phyloP scores from a whole-genome alignment of 805 yeast species.

The Ogataea dorogensis region DNA sequence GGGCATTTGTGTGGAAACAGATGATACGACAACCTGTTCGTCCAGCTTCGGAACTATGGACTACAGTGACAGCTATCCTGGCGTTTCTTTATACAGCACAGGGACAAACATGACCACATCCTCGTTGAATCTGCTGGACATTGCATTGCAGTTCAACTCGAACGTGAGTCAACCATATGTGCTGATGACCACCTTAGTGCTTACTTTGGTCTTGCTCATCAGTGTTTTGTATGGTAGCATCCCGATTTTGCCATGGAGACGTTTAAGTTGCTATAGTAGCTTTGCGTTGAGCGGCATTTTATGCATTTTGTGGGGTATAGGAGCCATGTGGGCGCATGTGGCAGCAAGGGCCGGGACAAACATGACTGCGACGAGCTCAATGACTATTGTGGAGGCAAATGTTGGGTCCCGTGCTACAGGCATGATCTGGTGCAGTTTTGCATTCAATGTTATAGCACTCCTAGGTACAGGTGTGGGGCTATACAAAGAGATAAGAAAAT shows the following conservation, averaged over 20 bases:
- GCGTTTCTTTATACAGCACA: slow-evolving; percentile 36
- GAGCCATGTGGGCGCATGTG: slow-evolving; percentile 62
- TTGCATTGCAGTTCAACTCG: slow-evolving; percentile 46
- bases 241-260: slow-evolving; percentile 49
- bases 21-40: slow-evolving; percentile 37
- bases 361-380: slow-evolving; percentile 49
- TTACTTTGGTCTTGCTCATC: slow-evolving; percentile 42
- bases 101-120: slow-evolving; percentile 33
- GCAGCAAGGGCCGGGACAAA: slow-evolving; percentile 45
- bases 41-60: slow-evolving; percentile 18
- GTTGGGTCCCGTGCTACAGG: slow-evolving; percentile 53
- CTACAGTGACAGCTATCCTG: slow-evolving; percentile 24
- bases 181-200: slow-evolving; percentile 46
- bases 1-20: slow-evolving; percentile 50
- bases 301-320: slow-evolving; percentile 58
- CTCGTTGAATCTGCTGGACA: slow-evolving; percentile 42
- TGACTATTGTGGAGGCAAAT: slow-evolving; percentile 44
- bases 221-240: slow-evolving; percentile 42
- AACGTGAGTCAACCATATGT: slow-evolving; percentile 54
- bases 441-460: slow-evolving; percentile 43
- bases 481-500: slow-evolving; percentile 33
- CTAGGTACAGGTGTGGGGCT: slow-evolving; percentile 37
- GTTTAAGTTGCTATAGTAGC: slow-evolving; percentile 27
- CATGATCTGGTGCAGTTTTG: slow-evolving; percentile 61
- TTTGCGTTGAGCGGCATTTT: slow-evolving; percentile 36